These are phyloP conservation scores for Thalia dealbata DNA, from an alignment of 176 grass and related monocot genomes.

Conservation along the genomic window DNA sequence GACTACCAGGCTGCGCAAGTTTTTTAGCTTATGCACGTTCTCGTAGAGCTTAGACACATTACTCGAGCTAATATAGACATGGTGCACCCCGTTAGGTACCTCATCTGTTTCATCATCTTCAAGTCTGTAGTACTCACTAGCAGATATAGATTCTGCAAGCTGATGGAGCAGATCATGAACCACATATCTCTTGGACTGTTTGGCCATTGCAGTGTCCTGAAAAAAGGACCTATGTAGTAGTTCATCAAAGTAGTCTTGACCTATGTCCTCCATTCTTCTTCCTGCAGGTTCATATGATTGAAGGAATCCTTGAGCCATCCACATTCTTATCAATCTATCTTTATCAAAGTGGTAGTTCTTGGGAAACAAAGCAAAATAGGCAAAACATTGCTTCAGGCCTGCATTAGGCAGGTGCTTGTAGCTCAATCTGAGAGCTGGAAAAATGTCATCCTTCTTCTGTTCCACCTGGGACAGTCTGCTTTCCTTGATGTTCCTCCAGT, in stretches of 20 bases:
- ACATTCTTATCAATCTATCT: slow-evolving; percentile 26
- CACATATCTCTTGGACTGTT: slow-evolving; percentile 20
- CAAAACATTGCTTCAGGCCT: slow-evolving; percentile 39
- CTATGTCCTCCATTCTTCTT: slow-evolving; percentile 22
- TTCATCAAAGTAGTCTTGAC: slow-evolving; percentile 24
- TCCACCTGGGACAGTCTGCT: slow-evolving; percentile 31
- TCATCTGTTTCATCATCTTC: slow-evolving; percentile 20
- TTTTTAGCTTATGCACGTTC: slow-evolving; percentile 22
- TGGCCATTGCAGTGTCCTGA: slow-evolving; percentile 4
- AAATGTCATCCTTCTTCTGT: slow-evolving; percentile 33
- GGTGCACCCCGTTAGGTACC: slow-evolving; percentile 23
- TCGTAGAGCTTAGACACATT: slow-evolving; percentile 3
- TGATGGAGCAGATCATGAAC: slow-evolving; percentile 51
- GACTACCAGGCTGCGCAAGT: slow-evolving; percentile 38
- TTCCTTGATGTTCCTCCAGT: slow-evolving; percentile 26
- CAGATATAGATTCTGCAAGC: slow-evolving; percentile 27
- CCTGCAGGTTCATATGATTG: not conserved
- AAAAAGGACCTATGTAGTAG: slow-evolving; percentile 34
- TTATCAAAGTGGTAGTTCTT: slow-evolving; percentile 21
- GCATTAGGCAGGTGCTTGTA: slow-evolving; percentile 29
- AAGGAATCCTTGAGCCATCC: slow-evolving; percentile 45
- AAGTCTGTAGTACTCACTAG: slow-evolving; percentile 32
- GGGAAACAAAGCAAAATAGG: slow-evolving; percentile 41
- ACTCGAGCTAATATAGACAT: slow-evolving; percentile 33
- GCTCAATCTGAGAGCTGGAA: slow-evolving; percentile 36